Base-by-base conservation (phyloP, 306 rosid genomes). In the Crataegus laevigata region DNA sequence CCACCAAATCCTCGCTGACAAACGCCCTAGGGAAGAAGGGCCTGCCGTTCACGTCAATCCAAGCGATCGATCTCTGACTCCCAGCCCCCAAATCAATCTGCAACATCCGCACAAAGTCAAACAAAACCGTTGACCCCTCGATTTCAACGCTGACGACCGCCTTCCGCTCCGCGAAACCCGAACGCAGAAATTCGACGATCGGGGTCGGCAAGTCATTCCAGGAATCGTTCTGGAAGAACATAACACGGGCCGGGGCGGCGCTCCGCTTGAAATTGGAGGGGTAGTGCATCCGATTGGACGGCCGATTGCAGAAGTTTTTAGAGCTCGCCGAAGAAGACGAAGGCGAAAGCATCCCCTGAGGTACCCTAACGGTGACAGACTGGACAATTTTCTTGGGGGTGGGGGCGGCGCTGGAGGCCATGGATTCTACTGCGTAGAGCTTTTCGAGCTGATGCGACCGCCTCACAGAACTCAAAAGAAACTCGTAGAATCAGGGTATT, bases 91-190 rank as follows among this genome's bases (percentile, higher is more conserved):
- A 40, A 51, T 90, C 87, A 47, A 82, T 74, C 83, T 84, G 89
- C 43, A 88, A 22, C 96, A 90, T 90, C 4, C 90, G 84, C 3
- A 75, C 32, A 36, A 90, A 83, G 75, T 90, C 96, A 61, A 90
- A 74, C 42, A 75, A 30, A 18, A 75, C 82, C 58, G 32, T 79
- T 5, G 80, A 65, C 21, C 89, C 91, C 6, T 70, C 88, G 19
- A 90, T 73, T 30, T 66, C 65, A 26, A 80, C 13, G 8, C 81
- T 84, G 2, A 83, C 25, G 34, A 73, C 64, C 38, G 86, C 77
- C 59, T 69, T 88, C 15, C 85, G 76, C 52, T 78, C 82, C 14
- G 32, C n/a, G 74, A 88, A 90, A 6, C 70, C 80, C 58, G 42
- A 22, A 5, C 84, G 81, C 66, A 88, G 15, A 32, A 60, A 18